Conservation (phyloP, 768 basidiomycete species). For the Obba rivulosa region DNA sequence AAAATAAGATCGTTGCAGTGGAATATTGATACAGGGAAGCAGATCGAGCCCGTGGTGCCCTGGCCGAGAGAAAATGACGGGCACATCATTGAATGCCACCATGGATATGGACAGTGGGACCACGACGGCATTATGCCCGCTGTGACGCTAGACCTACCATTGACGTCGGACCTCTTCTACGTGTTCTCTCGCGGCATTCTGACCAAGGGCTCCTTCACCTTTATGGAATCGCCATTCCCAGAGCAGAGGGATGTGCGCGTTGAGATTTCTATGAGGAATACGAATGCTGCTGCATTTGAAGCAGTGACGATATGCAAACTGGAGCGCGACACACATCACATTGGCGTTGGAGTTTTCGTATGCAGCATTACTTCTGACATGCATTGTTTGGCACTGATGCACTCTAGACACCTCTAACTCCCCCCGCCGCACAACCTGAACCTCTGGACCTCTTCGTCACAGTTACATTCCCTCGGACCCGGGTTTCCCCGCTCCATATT, state of each 20-base stretch:
- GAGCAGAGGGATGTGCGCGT: slow-evolving; percentile 7
- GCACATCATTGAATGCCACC: slow-evolving; percentile 11
- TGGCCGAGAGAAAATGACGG: slow-evolving; percentile 12
- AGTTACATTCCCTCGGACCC: slow-evolving; percentile 1
- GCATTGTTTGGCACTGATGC: not conserved
- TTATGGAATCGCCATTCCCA: slow-evolving; percentile 5
- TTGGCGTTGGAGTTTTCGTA: slow-evolving; percentile 11
- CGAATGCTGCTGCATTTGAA: not conserved
- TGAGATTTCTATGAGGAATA: slow-evolving; percentile 7
- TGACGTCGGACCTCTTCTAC: slow-evolving; percentile 12
- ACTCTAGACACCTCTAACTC: not conserved
- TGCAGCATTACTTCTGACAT: not conserved
- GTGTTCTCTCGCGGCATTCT: slow-evolving; percentile 11
- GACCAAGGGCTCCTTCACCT: slow-evolving; percentile 9
- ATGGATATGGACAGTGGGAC: slow-evolving; percentile 2
- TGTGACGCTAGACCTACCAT: slow-evolving; percentile 11
- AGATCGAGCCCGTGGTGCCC: not conserved
- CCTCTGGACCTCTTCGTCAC: not conserved
- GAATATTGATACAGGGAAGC: not conserved
- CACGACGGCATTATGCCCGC: not conserved
- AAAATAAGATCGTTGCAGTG: not conserved
- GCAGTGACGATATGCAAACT: slow-evolving; percentile 13
- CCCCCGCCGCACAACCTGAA: not conserved
- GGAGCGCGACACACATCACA: slow-evolving; percentile 8
- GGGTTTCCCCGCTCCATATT: not conserved